Conservation (phyloP, 306 rosid genomes). For the Malus asiatica region DNA sequence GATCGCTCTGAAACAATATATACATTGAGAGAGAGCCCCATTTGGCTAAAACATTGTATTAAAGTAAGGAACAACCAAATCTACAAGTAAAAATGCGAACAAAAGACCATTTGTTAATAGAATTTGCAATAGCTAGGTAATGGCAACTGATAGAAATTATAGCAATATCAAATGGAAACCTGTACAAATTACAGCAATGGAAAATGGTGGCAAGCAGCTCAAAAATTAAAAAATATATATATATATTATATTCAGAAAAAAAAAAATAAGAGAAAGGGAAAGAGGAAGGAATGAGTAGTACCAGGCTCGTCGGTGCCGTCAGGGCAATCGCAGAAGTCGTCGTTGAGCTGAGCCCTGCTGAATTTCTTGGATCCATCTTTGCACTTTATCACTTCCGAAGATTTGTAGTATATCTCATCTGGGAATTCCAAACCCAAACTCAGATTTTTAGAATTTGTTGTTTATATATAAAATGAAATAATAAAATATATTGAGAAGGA, state of each 20-base stretch:
- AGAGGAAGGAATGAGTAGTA: constrained; percentile 17
- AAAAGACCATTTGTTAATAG: background rate
- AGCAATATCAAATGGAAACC: background rate
- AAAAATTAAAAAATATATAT: background rate
- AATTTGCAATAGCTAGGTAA: background rate
- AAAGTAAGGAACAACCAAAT: background rate
- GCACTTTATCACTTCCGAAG: constrained; percentile 61
- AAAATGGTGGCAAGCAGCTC: background rate
- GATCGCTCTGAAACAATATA: background rate
- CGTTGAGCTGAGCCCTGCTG: constrained; percentile 73
- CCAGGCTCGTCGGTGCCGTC: constrained; percentile 99
- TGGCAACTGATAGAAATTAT: background rate
- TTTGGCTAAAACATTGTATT: background rate
- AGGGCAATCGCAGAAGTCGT: constrained; percentile 83
- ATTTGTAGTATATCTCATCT: constrained; percentile 71
- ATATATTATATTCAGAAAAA: background rate
- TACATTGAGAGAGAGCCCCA: background rate
- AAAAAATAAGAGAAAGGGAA: background rate
- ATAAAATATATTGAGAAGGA: background rate
- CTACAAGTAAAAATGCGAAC: background rate
- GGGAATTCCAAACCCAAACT: background rate
- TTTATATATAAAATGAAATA: background rate
- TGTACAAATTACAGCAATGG: background rate
- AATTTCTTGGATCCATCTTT: constrained; percentile 79
- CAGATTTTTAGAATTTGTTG: background rate